A percentile compares a stretch with the other conserved stretches of the same genome.
Conservation (phyloP, 2,329 filamentous ascomycete species). For the Tympanopsis confertula region DNA sequence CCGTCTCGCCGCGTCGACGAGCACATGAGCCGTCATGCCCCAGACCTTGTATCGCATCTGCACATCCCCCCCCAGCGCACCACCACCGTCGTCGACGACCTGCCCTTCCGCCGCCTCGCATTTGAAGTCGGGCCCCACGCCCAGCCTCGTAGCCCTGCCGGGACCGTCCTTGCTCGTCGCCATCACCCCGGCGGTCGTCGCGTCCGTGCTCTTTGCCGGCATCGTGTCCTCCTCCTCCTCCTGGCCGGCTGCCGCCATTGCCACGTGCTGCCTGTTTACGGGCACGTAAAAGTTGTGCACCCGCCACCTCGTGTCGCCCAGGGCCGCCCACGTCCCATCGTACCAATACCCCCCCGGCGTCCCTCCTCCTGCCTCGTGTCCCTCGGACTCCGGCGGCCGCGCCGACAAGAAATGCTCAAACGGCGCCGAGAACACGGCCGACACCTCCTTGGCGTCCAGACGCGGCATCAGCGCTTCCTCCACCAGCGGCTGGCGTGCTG, state of each 20-base stretch:
- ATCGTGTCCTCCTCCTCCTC: neutral
- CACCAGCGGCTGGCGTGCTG: slow-evolving; percentile 28
- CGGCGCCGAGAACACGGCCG: slow-evolving; percentile 82
- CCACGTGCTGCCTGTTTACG: slow-evolving; percentile 57
- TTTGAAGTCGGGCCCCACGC: slow-evolving; percentile 4
- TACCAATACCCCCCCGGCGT: slow-evolving; percentile 62
- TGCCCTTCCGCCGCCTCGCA: slow-evolving; percentile 16
- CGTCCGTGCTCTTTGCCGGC: neutral
- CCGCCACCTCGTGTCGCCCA: slow-evolving; percentile 67
- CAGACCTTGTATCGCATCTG: slow-evolving; percentile 68
- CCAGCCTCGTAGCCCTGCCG: slow-evolving; percentile 13
- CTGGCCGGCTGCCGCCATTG: slow-evolving; percentile 45
- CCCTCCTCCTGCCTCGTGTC: slow-evolving; percentile 17
- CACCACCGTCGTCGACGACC: slow-evolving; percentile 30
- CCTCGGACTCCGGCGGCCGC: slow-evolving; percentile 17
- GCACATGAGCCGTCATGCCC: slow-evolving; percentile 85
- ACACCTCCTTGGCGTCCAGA: slow-evolving; percentile 81
- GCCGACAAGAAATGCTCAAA: slow-evolving; percentile 70
- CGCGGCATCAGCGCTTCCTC: slow-evolving; percentile 67
- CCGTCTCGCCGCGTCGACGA: slow-evolving; percentile 77
- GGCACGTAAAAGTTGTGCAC: slow-evolving; percentile 91
- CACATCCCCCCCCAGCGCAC: slow-evolving; percentile 28
- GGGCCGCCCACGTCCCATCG: slow-evolving; percentile 68
- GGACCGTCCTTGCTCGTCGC: slow-evolving; percentile 11
- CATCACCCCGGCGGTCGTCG: slow-evolving; percentile 6